phyloP scores from a whole-genome alignment of 441 rosid species.

The Flueggea neowawraea region DNA sequence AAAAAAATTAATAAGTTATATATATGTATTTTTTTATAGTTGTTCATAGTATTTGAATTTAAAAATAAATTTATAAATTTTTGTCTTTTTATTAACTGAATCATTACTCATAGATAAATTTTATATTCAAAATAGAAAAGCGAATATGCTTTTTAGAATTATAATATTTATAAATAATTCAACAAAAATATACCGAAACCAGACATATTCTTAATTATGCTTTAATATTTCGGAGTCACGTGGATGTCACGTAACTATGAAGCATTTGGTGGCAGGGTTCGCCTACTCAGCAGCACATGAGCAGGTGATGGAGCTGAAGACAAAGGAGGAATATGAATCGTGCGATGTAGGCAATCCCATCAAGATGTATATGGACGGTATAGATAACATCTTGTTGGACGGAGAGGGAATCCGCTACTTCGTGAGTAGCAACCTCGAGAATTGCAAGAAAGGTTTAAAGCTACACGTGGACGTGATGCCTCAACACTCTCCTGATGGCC shows the following conservation, averaged over 20 bases:
- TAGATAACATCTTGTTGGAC: slow-evolving; percentile 27
- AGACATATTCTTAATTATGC: no score
- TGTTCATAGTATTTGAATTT: no score
- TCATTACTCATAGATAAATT: no score
- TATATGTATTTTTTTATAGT: no score
- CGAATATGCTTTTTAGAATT: no score
- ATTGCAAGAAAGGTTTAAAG: slow-evolving; percentile 51
- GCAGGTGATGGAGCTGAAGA: slow-evolving; percentile 40
- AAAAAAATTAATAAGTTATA: no score
- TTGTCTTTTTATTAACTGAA: no score
- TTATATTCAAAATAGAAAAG: no score
- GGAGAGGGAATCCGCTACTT: slow-evolving; percentile 53
- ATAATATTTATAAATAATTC: no score
- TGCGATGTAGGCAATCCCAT: slow-evolving; percentile 48
- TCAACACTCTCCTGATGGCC: neutral
- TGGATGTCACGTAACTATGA: neutral
- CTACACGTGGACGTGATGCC: slow-evolving; percentile 43
- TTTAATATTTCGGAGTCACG: neutral
- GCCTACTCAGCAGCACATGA: slow-evolving; percentile 46
- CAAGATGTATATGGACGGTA: slow-evolving; percentile 38
- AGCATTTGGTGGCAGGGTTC: slow-evolving; percentile 34
- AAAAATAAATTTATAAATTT: no score
- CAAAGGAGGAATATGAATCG: slow-evolving; percentile 40
- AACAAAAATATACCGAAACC: no score
- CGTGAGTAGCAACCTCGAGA: slow-evolving; percentile 30